Evolutionary conservation across 257 asterid species (phyloP).

Genomic region (Forsythia suspensa): DNA sequence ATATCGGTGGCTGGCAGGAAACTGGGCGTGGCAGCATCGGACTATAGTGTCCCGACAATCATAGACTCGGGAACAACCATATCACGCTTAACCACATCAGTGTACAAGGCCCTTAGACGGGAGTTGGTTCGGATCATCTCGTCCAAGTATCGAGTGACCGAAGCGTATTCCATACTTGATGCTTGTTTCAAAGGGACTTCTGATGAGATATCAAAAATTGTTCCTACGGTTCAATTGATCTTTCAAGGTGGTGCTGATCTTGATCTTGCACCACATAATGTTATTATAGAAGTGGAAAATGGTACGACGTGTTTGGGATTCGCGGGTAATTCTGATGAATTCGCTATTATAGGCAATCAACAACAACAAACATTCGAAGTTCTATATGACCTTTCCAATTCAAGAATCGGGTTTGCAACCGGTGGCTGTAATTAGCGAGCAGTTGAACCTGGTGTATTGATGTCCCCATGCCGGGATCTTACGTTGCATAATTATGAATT

Average conservation of each 20-base stretch:
- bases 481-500: too few relatives aligned
- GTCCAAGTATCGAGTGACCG: conserved; percentile 26
- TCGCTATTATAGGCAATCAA: conserved; percentile 51
- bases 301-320: conserved; percentile 58
- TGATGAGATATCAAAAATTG: conserved; percentile 24
- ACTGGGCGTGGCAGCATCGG: conserved; percentile 29
- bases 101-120: conserved; percentile 38
- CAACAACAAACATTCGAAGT: conserved; percentile 55
- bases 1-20: conserved; percentile 37
- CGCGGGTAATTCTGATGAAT: conserved; percentile 32
- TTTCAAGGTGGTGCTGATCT: conserved; percentile 51
- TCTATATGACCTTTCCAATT: conserved; percentile 38
- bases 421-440: conserved; percentile 47
- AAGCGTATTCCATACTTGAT: conserved; percentile 42
- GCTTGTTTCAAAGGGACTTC: conserved; percentile 45
- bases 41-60: conserved; percentile 40
- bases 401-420: conserved; percentile 51
- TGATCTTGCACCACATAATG: conserved; percentile 32
- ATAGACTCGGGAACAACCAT: conserved; percentile 61
- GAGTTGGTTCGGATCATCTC: conserved; percentile 40
- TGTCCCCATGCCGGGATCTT: not conserved
- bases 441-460: not conserved
- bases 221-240: conserved; percentile 38
- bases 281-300: conserved; percentile 44
- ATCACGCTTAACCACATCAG: conserved; percentile 38